Evolutionary conservation across 1,284 basidiomycete species (phyloP), one percentile per base, ranked within the genome.

Genomic region (Tetrapyrgos nigripes): DNA sequence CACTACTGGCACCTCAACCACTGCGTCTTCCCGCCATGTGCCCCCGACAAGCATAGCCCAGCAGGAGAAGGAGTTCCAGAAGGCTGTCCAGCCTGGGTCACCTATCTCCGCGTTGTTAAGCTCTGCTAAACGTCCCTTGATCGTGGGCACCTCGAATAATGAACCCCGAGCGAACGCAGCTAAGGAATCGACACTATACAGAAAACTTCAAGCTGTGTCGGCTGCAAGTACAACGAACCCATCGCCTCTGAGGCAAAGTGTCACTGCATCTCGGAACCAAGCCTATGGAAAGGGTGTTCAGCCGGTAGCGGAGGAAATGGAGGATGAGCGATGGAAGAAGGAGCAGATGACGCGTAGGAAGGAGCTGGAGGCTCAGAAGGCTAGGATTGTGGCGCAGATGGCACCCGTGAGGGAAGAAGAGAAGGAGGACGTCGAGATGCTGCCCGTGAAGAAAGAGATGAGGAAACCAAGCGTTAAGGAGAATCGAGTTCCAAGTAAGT

Each of bases 41-140:
- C 84, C 82, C 2, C n/a, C n/a, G 4, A 83, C 82, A 5, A 88
- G 80, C 53, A 88, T 93, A 62, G 86, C 89, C 4, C 91, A 94
- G 67, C 93, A 96, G 72, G 96, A 99, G 83, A 89, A 92, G 69
- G 96, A 98, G 74, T 97, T 97, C 86, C 89, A 94, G 77, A 90
- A 92, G 66, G 97, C 96, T 2, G 93, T 98, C 3, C 93, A 96
- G 70, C 97, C 97, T 3, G 95, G 94, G 52, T 93, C 90, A 64
- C 97, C 97, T 0, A 97, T 99, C 61, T 94, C 94, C 21, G 94
- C 93, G 4, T 79, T 99, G 53, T 85, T 99, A 68, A 91, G 84
- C 64, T 94, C 93, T 1, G 96, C 96, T 1, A 83, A 92, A 50
- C 92, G 96, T 71, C 96, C 96, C 0, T 82, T 97, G 40, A 81